A percentile compares a stretch with the other conserved stretches of the same genome.
These are phyloP conservation scores for Zymoseptoria passerinii DNA, from an alignment of 2,329 filamentous ascomycete genomes.

Conservation along the genomic window DNA sequence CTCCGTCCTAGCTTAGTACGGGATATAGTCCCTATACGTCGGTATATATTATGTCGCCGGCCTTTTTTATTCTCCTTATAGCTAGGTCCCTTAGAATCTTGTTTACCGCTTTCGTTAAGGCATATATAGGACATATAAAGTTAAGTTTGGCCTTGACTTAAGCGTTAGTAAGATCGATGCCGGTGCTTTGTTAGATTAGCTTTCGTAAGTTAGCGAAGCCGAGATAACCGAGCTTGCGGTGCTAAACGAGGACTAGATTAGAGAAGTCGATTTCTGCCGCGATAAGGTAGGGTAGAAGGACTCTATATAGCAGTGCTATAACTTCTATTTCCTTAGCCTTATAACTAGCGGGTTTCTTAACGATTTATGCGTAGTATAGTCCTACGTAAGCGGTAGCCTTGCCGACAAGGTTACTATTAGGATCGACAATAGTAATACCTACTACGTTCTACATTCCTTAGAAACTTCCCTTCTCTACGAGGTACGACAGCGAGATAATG, in stretches of 20 bases:
- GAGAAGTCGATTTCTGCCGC: constrained; percentile 1
- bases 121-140: not conserved
- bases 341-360: not conserved
- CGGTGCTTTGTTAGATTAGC: constrained; percentile 1
- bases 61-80: not conserved
- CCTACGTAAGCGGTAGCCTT: not conserved
- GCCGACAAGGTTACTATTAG: not conserved
- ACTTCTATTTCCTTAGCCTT: not conserved
- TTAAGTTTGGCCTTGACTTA: constrained; percentile 2
- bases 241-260: not conserved
- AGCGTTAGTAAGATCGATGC: not conserved
- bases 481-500: constrained; percentile 2
- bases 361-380: not conserved
- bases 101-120: not conserved
- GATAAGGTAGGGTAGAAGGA: not conserved
- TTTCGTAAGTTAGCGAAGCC: not conserved
- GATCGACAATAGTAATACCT: constrained; percentile 2
- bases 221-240: constrained; percentile 2
- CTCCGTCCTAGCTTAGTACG: not conserved
- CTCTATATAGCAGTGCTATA: not conserved
- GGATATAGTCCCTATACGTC: constrained; percentile 2
- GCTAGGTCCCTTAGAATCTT: not conserved
- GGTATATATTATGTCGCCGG: not conserved
- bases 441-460: not conserved
- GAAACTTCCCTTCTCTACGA: not conserved